Evolutionary conservation across 139 green algal species (phyloP), one percentile per base, ranked within the genome.

Genomic region (Chlamydomonas sphaeroides): DNA sequence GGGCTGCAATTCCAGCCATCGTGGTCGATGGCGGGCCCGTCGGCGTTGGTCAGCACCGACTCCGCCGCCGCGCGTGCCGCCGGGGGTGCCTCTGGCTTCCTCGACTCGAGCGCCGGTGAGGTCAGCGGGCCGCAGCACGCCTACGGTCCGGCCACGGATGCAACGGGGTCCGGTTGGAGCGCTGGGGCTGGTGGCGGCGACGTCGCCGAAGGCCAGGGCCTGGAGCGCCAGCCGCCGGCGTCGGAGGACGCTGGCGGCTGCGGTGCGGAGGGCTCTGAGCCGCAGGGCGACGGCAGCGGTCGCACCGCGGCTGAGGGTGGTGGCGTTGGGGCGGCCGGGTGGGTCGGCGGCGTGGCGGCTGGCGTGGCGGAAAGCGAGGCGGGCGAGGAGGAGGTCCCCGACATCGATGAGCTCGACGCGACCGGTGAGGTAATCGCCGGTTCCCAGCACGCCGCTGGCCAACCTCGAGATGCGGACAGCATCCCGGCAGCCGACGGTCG

Each of bases 1-100:
- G 7, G 65, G 36, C 76, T 73, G 76, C 76, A 73, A 63, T 83
- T 83, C 48, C 45, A n/a, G 45, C 76, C 76, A 8, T 74, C 63
- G 23, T 73, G 62, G 76, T 62, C 75, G 2, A 3, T 7, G 59
- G 28, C 4, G 28, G 10, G 59, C 59, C 25, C 59, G 28, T 65
- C 28, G n/a, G 69, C 69, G 23, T 49, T 33, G 10, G 48, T 35
- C 17, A 65, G 69, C 23, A 49, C 48, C 17, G 69, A 78, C 30
- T 15, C 42, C 1, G 32, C n/a, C 20, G 32, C n/a, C n/a, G 7
- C 1, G 65, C 53, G 1, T 30, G 59, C 57, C 2, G 18, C n/a
- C 15, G 38, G 3, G 33, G 73, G 38, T 41, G 57, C 45, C 14
- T 10, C 45, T 51, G 45, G 10, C 14, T 10, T 51, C 45, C 10